These are phyloP conservation scores for Pueraria montana DNA, from an alignment of 306 rosid species.

Conservation along the genomic window DNA sequence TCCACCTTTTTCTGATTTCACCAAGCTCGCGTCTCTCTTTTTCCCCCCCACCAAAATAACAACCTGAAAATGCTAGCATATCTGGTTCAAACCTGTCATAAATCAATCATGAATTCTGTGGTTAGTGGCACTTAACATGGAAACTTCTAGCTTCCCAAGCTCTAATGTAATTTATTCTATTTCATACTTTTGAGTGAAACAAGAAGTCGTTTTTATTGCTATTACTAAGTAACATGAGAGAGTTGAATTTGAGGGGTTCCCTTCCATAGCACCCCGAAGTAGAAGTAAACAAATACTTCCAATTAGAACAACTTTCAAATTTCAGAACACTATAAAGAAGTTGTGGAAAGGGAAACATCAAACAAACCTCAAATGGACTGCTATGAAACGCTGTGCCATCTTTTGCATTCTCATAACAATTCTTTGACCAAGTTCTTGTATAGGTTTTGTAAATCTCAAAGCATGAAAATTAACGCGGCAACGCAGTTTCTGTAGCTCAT, in stretches of 20 bases:
- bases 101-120: slow-evolving; percentile 47
- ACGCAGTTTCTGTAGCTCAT: slow-evolving; percentile 90
- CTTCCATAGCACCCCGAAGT: slow-evolving; percentile 30
- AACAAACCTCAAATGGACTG: slow-evolving; percentile 94
- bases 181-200: slow-evolving; percentile 13
- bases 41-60: slow-evolving; percentile 99
- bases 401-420: slow-evolving; percentile 80
- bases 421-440: slow-evolving; percentile 79
- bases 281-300: slow-evolving; percentile 37
- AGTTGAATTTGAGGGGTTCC: slow-evolving; percentile 26
- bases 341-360: slow-evolving; percentile 32
- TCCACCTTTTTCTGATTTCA: slow-evolving; percentile 98
- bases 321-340: slow-evolving; percentile 27
- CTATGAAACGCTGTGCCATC: slow-evolving; percentile 81
- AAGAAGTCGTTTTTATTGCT: neutral
- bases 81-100: slow-evolving; percentile 95
- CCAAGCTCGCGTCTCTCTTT: slow-evolving; percentile 89
- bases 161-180: slow-evolving; percentile 22
- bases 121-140: slow-evolving; percentile 21
- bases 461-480: slow-evolving; percentile 98
- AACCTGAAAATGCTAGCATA: slow-evolving; percentile 98
- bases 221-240: neutral
- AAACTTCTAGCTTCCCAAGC: slow-evolving; percentile 8
- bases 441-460: slow-evolving; percentile 87
- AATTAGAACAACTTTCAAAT: slow-evolving; percentile 33